Evolutionary conservation across 176 grass and related monocot genomes (phyloP).

Genomic region (Musa itinerans): DNA sequence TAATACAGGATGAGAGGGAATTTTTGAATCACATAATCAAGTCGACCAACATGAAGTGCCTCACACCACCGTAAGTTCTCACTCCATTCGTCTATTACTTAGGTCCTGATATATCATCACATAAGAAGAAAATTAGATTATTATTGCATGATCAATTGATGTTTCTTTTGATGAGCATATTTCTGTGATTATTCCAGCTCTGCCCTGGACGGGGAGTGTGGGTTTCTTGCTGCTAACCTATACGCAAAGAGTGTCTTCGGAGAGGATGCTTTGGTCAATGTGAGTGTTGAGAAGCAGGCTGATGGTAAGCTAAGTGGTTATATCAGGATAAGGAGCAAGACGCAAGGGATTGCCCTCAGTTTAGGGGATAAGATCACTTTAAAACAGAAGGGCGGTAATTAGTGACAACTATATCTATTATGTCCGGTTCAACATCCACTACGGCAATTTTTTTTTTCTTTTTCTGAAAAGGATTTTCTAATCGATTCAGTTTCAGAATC

Average conservation of each 20-base stretch:
- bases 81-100: neutral
- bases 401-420: neutral
- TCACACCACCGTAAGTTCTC: constrained; percentile 15
- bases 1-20: constrained; percentile 7
- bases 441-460: neutral
- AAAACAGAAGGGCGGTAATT: constrained; percentile 13
- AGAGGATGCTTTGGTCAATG: constrained; percentile 15
- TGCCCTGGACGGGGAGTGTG: constrained; percentile 36
- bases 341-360: constrained; percentile 29
- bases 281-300: constrained; percentile 27
- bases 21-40: constrained; percentile 19
- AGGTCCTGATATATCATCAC: neutral
- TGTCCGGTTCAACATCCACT: neutral
- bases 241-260: constrained; percentile 17
- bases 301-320: constrained; percentile 37
- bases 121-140: neutral
- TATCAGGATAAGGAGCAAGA: constrained; percentile 35
- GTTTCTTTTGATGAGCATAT: too few species aligned
- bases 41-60: constrained; percentile 19
- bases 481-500: neutral
- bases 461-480: neutral
- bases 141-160: constrained; percentile 7
- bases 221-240: constrained; percentile 7
- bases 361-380: constrained; percentile 14
- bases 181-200: constrained; percentile 14